Base-by-base conservation (phyloP, 768 basidiomycete species). In the Termitomyces titanicus region DNA sequence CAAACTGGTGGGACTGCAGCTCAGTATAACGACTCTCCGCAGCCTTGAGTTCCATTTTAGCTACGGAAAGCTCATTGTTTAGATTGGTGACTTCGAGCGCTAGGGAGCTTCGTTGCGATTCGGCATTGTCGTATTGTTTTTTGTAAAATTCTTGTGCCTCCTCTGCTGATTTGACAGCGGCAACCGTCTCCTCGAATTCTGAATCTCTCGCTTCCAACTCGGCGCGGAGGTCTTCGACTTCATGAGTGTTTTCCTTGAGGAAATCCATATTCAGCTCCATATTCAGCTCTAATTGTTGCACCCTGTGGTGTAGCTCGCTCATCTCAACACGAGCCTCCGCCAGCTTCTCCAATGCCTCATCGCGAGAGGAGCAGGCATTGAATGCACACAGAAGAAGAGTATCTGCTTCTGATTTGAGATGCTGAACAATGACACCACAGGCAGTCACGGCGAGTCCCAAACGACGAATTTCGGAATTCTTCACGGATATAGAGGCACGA, bases 1-100 rank as follows among this genome's bases (percentile, higher is more conserved):
- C 79, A 15, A 91, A 76, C 61, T 89, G 88, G 54, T 87, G 80
- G 63, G 79, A 76, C 64, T 88, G 85, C 13, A 89, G 79, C 43
- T 68, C 66, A 55, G 74, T 80, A 57, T 88, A 88, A 2, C 86
- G 83, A 49, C 65, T 71, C 68, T 89, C 85, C 0, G 81, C 80
- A 22, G 79, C 77, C 2, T 66, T 66, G 3, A 89, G 70, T 40
- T 86, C 84, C 22, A 78, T 69, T 56, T 82, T 82, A 7, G 76
- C 79, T 27, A 60, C 61, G 7, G 73, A 66, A 13, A 90, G 73
- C 57, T 91, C 89, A 34, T 72, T 67, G 46, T 79, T 76, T n/a
- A 89, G 68, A 53, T 89, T 87, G 3, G 78, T 74, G 33, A 86
- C 69, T 63, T 87, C 84, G 11, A 88, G 75, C n/a, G 72, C 70